Conservation (phyloP, 2,329 filamentous ascomycete species). For the Amphichorda felina region DNA sequence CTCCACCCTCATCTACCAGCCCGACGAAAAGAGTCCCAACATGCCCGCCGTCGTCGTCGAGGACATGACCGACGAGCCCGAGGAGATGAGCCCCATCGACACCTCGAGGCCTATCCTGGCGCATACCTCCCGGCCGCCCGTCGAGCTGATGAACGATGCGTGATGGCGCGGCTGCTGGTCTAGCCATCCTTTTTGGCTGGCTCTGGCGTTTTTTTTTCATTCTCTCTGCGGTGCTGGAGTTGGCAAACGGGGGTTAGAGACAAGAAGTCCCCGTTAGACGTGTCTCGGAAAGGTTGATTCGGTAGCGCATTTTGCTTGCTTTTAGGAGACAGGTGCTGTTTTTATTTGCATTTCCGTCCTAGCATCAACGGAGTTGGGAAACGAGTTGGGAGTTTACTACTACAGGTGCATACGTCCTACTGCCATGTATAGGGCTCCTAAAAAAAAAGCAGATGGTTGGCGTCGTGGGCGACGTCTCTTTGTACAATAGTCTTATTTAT, state of each 20-base stretch:
- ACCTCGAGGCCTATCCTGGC: constrained; percentile 36
- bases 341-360: not conserved
- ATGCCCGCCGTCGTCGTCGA: constrained; percentile 56
- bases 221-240: not conserved
- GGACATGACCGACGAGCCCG: constrained; percentile 49
- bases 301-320: not conserved
- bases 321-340: not conserved
- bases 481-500: too few relatives aligned
- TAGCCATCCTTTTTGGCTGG: not conserved
- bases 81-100: constrained; percentile 29
- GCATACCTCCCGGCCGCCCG: constrained; percentile 50
- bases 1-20: constrained; percentile 55
- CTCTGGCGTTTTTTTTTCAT: not conserved
- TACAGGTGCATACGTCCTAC: too few relatives aligned
- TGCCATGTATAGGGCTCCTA: too few relatives aligned
- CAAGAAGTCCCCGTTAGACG: too few relatives aligned
- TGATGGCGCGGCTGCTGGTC: too few relatives aligned
- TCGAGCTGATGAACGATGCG: constrained; percentile 48
- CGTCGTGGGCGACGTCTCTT: too few relatives aligned
- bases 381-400: too few relatives aligned
- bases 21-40: constrained; percentile 40
- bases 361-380: too few relatives aligned
- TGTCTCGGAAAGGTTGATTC: too few relatives aligned
- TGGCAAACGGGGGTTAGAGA: not conserved
- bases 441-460: too few relatives aligned